Evolutionary conservation across 306 rosid species (phyloP).

Genomic region (Prunus mume): DNA sequence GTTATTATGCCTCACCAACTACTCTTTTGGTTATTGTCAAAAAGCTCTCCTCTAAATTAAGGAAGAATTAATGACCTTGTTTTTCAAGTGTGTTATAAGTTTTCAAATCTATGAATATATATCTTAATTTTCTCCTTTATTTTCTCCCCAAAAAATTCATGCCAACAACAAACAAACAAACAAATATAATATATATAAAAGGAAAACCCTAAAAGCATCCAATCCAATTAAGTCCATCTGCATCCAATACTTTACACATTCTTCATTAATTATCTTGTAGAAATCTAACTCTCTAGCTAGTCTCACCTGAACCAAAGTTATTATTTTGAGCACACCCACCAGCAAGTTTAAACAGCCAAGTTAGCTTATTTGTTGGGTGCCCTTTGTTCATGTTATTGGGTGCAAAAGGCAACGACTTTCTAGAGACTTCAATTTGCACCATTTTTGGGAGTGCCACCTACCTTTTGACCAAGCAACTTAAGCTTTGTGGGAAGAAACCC

Average conservation of each 20-base stretch:
- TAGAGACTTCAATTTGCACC: constrained; percentile 33
- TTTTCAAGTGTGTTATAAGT: constrained; percentile 39
- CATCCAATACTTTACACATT: too few relatives aligned
- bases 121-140: background rate
- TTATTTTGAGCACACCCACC: background rate
- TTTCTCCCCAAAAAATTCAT: background rate
- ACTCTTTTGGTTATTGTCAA: constrained; percentile 28
- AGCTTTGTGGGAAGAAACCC: background rate
- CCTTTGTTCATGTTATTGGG: constrained; percentile 29
- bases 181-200: background rate
- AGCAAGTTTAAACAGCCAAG: constrained; percentile 6
- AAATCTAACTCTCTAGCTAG: constrained; percentile 32
- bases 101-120: constrained; percentile 35
- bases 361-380: constrained; percentile 41
- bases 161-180: constrained; percentile 15
- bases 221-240: background rate
- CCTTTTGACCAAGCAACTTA: constrained; percentile 11
- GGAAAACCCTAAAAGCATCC: constrained; percentile 13
- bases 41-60: constrained; percentile 19
- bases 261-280: background rate
- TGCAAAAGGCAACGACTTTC: constrained; percentile 44
- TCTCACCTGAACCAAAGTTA: constrained; percentile 12
- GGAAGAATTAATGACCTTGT: constrained; percentile 12
- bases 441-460: constrained; percentile 26
- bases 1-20: constrained; percentile 35